Evolutionary conservation across 2,329 filamentous ascomycete genomes (phyloP).

Genomic region (Colletotrichum somersetense): DNA sequence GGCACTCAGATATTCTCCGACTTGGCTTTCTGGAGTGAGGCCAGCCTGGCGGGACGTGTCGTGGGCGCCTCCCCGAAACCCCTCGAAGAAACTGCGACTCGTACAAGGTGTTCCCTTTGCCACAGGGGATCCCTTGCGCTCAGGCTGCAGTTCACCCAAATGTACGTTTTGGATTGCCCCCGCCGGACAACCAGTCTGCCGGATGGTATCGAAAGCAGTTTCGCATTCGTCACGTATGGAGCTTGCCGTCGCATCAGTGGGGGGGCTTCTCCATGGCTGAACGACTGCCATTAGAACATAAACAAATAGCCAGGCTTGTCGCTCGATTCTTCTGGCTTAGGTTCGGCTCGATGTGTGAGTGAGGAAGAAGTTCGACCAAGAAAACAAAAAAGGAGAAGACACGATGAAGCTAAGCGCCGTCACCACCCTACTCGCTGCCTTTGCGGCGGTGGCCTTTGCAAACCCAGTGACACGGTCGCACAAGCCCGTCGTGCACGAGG

Average conservation of each 20-base stretch:
- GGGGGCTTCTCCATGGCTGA: slow-evolving; percentile 28
- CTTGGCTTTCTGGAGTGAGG: slow-evolving; percentile 5
- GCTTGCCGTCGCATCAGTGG: slow-evolving; percentile 31
- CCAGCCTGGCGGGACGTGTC: slow-evolving; percentile 11
- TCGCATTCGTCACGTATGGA: slow-evolving; percentile 37
- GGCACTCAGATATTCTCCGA: slow-evolving; percentile 24
- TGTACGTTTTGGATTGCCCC: slow-evolving; percentile 38
- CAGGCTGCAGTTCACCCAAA: slow-evolving; percentile 38
- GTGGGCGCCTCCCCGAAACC: slow-evolving; percentile 4
- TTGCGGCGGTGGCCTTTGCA: slow-evolving; percentile 32
- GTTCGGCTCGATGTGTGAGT: slow-evolving; percentile 20
- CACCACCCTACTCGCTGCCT: slow-evolving; percentile 31
- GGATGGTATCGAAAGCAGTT: slow-evolving; percentile 39
- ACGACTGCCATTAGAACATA: slow-evolving; percentile 35
- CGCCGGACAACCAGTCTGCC: slow-evolving; percentile 30
- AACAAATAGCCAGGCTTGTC: slow-evolving; percentile 37
- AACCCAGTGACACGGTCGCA: slow-evolving; percentile 39
- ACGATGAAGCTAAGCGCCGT: slow-evolving; percentile 40
- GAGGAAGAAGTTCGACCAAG: slow-evolving; percentile 30
- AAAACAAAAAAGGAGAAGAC: slow-evolving; percentile 30
- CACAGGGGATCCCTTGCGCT: slow-evolving; percentile 31
- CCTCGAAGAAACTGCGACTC: slow-evolving; percentile 29
- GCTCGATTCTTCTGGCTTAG: slow-evolving; percentile 22
- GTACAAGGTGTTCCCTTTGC: slow-evolving; percentile 33
- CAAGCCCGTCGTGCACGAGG: slow-evolving; percentile 42